These are phyloP conservation scores for Heliosperma pusillum DNA, from an alignment of 148 eudicot species.

Conservation along the genomic window DNA sequence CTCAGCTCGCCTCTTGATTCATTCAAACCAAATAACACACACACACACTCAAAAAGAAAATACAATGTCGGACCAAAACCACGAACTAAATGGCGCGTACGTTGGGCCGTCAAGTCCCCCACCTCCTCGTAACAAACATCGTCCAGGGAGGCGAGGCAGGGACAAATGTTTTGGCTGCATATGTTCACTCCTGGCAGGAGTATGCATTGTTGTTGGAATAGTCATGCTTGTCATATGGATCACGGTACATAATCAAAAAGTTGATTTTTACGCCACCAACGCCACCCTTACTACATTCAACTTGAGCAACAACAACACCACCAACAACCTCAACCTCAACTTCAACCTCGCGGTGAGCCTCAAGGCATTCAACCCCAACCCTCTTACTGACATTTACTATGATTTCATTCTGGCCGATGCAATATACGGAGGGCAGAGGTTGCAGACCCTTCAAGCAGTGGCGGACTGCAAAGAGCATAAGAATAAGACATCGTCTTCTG, in stretches of 20 bases:
- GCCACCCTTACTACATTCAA: constrained; percentile 55
- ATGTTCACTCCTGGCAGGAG: constrained; percentile 29
- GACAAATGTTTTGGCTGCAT: constrained; percentile 39
- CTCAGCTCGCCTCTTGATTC: no score
- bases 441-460: constrained; percentile 1
- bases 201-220: constrained; percentile 37
- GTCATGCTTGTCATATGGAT: constrained; percentile 45
- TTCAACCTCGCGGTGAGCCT: constrained; percentile 59
- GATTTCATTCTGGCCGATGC: constrained; percentile 47
- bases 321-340: constrained; percentile 26
- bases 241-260: constrained; percentile 48
- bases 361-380: constrained; percentile 65
- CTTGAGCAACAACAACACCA: constrained; percentile 29
- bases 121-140: constrained; percentile 36
- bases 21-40: no score
- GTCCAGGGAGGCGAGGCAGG: constrained; percentile 35
- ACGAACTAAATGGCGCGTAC: no score
- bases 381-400: constrained; percentile 56
- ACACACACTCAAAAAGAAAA: no score
- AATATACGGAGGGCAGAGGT: constrained; percentile 40
- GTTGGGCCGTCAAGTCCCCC: constrained; percentile 37
- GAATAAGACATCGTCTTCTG: no score
- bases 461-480: no score
- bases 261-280: constrained; percentile 51
- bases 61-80: no score